Evolutionary conservation across 2,329 filamentous ascomycete genomes (phyloP), one percentile per base, ranked within the genome.

Genomic region (Elsinoe australis): DNA sequence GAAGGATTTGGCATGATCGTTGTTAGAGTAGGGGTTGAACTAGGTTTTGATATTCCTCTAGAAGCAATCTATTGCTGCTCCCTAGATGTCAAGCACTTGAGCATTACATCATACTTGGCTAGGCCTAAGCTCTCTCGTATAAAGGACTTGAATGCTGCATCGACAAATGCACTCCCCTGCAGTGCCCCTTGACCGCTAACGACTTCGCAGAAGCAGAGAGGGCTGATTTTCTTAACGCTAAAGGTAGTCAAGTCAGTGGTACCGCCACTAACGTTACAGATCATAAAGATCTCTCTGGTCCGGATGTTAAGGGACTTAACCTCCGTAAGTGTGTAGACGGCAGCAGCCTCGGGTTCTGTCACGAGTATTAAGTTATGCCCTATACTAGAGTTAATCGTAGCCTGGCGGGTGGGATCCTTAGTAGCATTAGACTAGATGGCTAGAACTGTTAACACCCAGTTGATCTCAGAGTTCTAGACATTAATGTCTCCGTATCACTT

Each of bases 41-140:
- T 87, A 89, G 10, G 85, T 76, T 66, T 90, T 90, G 9, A 89
- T 84, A 60, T 87, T 88, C 60, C 89, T 84, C 58, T 90, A 85
- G 63, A 87, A 90, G 60, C 87, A 88, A 49, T 79, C 77, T 45
- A 89, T 69, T 2, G 81, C 85, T 69, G 72, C 71, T 49, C n/a
- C n/a, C n/a, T n/a, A n/a, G n/a, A n/a, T n/a, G n/a, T n/a, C n/a
- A n/a, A n/a, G n/a, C n/a, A n/a, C n/a, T n/a, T n/a, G n/a, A n/a
- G n/a, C n/a, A n/a, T n/a, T n/a, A n/a, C n/a, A n/a, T n/a, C n/a
- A n/a, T n/a, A n/a, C n/a, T n/a, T n/a, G n/a, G n/a, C n/a, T n/a
- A n/a, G n/a, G n/a, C n/a, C n/a, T n/a, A n/a, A n/a, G n/a, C n/a
- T n/a, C n/a, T n/a, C n/a, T n/a, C n/a, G n/a, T n/a, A n/a, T n/a